phyloP scores from a whole-genome alignment of 441 rosid species.

The Gossypium lobatum region DNA sequence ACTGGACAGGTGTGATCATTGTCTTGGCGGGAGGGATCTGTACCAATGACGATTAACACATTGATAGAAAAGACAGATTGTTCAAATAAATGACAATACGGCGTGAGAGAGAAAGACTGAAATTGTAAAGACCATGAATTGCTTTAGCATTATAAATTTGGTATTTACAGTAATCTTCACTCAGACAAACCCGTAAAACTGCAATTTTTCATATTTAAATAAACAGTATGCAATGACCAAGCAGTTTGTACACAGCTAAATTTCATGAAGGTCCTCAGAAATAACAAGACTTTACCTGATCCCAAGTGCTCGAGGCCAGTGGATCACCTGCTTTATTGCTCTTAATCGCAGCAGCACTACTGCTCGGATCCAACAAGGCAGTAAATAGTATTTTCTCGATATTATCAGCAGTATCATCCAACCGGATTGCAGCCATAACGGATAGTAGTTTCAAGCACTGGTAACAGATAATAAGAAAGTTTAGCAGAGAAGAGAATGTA shows the following conservation, averaged over 20 bases:
- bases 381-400: constrained; percentile 56
- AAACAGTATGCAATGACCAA: neutral
- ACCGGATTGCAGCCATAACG: constrained; percentile 72
- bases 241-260: neutral
- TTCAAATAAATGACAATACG: neutral
- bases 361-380: constrained; percentile 47
- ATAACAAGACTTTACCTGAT: constrained; percentile 49
- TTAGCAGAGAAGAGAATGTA: constrained; percentile 18
- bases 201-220: neutral
- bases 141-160: neutral
- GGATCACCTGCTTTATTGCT: constrained; percentile 56
- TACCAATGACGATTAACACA: neutral
- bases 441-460: constrained; percentile 88
- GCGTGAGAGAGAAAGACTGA: neutral
- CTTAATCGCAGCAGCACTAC: constrained; percentile 33
- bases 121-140: neutral
- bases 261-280: constrained; percentile 6
- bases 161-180: neutral
- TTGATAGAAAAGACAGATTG: neutral
- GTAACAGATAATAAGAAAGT: constrained; percentile 18
- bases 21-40: constrained; percentile 77
- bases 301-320: constrained; percentile 91
- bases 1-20: constrained; percentile 90
- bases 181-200: neutral
- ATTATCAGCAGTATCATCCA: constrained; percentile 65